These are phyloP conservation scores for Kuraishia ogatae DNA, from an alignment of 805 yeast species.

Conservation along the genomic window DNA sequence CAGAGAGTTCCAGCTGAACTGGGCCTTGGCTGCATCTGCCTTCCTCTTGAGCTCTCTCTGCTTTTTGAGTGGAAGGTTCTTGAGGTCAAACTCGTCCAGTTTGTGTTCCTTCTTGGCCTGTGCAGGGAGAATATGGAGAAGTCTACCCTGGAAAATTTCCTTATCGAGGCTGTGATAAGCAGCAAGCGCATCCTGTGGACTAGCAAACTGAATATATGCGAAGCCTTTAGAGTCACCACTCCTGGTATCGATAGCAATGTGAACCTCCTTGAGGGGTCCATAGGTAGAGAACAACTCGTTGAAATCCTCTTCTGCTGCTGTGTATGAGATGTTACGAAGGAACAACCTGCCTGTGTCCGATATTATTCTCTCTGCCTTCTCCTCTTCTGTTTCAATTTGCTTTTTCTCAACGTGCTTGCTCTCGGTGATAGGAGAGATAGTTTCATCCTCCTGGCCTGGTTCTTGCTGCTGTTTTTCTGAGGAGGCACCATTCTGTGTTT, in stretches of 20 bases:
- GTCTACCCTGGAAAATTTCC: constrained; percentile 88
- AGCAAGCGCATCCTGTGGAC: constrained; percentile 60
- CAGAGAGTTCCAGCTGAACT: constrained; percentile 92
- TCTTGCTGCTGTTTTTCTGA: constrained; percentile 4
- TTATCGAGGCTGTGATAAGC: constrained; percentile 77
- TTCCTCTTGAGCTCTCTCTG: constrained; percentile 80
- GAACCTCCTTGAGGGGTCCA: constrained; percentile 82
- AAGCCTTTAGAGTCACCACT: constrained; percentile 90
- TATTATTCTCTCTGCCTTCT: constrained; percentile 41
- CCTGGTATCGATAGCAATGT: constrained; percentile 84
- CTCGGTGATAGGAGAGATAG: constrained; percentile 4
- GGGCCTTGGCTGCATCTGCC: constrained; percentile 74
- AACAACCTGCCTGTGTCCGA: constrained; percentile 73
- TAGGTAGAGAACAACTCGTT: constrained; percentile 49
- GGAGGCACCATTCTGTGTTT: constrained; percentile 2
- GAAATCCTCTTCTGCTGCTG: constrained; percentile 76
- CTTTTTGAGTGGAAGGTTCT: constrained; percentile 86
- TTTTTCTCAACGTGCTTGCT: constrained; percentile 8
- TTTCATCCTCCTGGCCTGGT: constrained; percentile 5
- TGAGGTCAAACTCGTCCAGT: constrained; percentile 84
- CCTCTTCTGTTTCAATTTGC: constrained; percentile 29
- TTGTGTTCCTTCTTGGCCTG: constrained; percentile 74
- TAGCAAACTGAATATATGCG: constrained; percentile 71
- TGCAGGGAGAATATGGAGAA: constrained; percentile 83
- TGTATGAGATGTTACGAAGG: constrained; percentile 75